These are phyloP conservation scores for Yamadazyma taylorii DNA, from an alignment of 1,139 yeast species.

Conservation along the genomic window DNA sequence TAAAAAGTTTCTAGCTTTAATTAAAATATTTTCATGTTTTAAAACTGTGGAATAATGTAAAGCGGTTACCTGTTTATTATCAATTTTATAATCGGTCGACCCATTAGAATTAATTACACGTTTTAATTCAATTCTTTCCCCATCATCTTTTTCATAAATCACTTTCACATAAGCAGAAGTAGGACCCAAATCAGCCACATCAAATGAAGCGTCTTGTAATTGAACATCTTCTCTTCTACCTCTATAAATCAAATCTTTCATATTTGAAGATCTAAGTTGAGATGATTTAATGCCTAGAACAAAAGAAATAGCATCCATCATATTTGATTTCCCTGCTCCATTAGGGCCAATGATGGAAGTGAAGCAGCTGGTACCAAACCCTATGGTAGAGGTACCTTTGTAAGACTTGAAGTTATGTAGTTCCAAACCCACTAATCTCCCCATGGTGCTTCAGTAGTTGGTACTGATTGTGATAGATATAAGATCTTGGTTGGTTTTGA, in stretches of 20 bases:
- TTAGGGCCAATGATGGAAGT: conserved; percentile 96
- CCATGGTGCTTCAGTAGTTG: conserved; percentile 49
- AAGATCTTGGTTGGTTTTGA: too few species aligned
- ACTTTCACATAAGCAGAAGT: conserved; percentile 79
- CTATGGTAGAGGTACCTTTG: conserved; percentile 70
- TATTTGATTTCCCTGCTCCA: conserved; percentile 95
- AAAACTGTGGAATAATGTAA: conserved; percentile 64
- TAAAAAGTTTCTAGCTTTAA: conserved; percentile 86
- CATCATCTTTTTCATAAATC: conserved; percentile 63
- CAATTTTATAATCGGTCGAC: conserved; percentile 66
- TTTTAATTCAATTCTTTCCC: conserved; percentile 51
- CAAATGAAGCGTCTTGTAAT: conserved; percentile 18
- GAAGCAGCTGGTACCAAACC: conserved; percentile 80
- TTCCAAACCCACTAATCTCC: conserved; percentile 72
- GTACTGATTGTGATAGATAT: too few species aligned
- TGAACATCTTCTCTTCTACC: conserved; percentile 12
- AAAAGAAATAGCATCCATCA: conserved; percentile 98
- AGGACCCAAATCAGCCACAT: conserved; percentile 40
- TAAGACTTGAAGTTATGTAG: conserved; percentile 89
- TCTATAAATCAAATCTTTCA: conserved; percentile 79
- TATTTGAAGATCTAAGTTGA: conserved; percentile 72
- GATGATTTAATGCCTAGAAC: conserved; percentile 83
- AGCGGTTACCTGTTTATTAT: conserved; percentile 62
- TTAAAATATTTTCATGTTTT: conserved; percentile 79
- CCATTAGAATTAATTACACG: conserved; percentile 59